A percentile compares a stretch with the other conserved stretches of the same genome.
Evolutionary conservation across 345 rosid genomes (phyloP).

Genomic region (Microthlaspi erraticum): DNA sequence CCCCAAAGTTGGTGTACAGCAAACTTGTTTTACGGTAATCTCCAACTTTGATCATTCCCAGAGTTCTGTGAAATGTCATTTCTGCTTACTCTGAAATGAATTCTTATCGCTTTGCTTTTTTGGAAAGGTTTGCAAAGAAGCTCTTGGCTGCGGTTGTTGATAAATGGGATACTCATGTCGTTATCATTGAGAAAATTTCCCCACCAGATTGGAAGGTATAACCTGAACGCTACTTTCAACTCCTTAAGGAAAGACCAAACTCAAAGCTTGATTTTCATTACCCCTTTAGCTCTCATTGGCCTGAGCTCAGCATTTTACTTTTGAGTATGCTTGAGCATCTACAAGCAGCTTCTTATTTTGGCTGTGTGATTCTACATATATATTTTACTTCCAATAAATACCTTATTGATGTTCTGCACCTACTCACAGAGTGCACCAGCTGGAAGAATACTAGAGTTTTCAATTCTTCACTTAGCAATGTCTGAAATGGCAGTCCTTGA

Average conservation of each 20-base stretch:
- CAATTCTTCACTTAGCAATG: conserved; percentile 94
- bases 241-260: background rate
- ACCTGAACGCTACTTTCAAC: conserved; percentile 4
- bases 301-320: conserved; percentile 15
- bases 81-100: conserved; percentile 18
- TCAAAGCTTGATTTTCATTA: background rate
- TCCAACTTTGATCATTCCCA: no score
- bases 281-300: background rate
- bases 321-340: conserved; percentile 20
- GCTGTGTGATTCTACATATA: background rate
- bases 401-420: conserved; percentile 16
- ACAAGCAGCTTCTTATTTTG: conserved; percentile 13
- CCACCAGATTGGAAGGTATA: conserved; percentile 94
- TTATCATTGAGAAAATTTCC: conserved; percentile 68
- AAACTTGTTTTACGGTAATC: conserved; percentile 83
- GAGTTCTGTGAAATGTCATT: background rate
- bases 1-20: conserved; percentile 97
- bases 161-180: conserved; percentile 82
- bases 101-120: conserved; percentile 25
- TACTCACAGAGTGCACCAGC: conserved; percentile 75
- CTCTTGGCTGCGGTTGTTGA: conserved; percentile 87
- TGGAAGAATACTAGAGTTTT: conserved; percentile 84
- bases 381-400: background rate
- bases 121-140: conserved; percentile 84
- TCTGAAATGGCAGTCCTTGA: conserved; percentile 85